phyloP scores from a whole-genome alignment of 2,329 filamentous ascomycete genomes.

The Spiromastix sp. region DNA sequence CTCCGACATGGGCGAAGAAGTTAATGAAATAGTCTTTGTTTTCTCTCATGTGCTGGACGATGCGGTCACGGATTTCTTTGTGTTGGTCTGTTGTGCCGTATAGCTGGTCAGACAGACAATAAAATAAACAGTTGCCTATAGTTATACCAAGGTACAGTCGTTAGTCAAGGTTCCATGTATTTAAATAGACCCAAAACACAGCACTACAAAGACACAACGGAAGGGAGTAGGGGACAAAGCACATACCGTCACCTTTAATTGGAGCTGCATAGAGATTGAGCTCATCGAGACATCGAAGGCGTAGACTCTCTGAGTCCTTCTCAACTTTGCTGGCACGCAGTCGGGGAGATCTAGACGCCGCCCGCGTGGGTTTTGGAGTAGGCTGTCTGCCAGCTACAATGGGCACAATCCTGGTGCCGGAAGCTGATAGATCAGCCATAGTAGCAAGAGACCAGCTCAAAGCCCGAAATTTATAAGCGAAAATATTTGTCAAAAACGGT shows the following conservation, averaged over 20 bases:
- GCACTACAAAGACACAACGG: constrained; percentile 6
- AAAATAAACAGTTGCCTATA: constrained; percentile 60
- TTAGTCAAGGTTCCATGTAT: neutral
- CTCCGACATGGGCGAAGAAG: constrained; percentile 49
- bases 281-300: constrained; percentile 38
- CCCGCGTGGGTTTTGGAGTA: constrained; percentile 14
- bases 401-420: constrained; percentile 33
- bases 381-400: constrained; percentile 22
- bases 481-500: constrained; percentile 6
- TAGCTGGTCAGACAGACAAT: constrained; percentile 57
- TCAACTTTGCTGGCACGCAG: constrained; percentile 9
- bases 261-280: constrained; percentile 49
- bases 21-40: constrained; percentile 53
- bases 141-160: constrained; percentile 4
- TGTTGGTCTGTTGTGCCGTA: constrained; percentile 51
- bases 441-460: constrained; percentile 20
- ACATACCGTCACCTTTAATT: constrained; percentile 54
- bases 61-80: constrained; percentile 45
- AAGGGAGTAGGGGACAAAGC: constrained; percentile 17
- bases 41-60: constrained; percentile 53
- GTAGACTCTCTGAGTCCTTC: constrained; percentile 18
- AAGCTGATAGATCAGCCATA: constrained; percentile 28
- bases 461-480: constrained; percentile 21
- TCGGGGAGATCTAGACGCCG: constrained; percentile 8
- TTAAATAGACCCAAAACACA: constrained; percentile 4